These are phyloP conservation scores for Croton laevigatus DNA, from an alignment of 441 rosid genomes.

Conservation along the genomic window DNA sequence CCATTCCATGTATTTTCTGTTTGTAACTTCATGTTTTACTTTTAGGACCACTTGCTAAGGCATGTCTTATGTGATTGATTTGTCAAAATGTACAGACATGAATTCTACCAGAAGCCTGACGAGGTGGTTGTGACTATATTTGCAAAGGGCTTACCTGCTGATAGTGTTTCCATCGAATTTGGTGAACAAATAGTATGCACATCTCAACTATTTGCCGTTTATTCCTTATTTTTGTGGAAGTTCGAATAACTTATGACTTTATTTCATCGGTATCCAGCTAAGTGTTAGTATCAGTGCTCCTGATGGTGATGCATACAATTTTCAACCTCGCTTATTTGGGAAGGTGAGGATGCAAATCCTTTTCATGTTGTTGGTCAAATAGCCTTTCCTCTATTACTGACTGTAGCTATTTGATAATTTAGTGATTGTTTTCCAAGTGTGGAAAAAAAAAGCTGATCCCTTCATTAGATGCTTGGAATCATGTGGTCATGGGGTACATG, in stretches of 20 bases:
- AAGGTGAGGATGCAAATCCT: constrained; percentile 47
- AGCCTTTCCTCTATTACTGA: neutral
- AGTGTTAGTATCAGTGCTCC: constrained; percentile 66
- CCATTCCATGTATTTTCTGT: neutral
- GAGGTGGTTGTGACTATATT: constrained; percentile 74
- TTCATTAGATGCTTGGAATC: neutral
- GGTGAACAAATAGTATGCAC: constrained; percentile 71
- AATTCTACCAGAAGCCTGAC: constrained; percentile 71
- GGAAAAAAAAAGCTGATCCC: neutral
- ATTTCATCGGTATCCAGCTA: constrained; percentile 47
- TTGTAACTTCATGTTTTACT: neutral
- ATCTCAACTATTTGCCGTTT: constrained; percentile 4
- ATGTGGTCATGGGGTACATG: neutral
- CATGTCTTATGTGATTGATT: constrained; percentile 2
- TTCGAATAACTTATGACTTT: neutral
- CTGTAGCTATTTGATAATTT: neutral
- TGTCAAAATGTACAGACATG: constrained; percentile 51
- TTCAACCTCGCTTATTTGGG: constrained; percentile 86
- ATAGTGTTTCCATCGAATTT: constrained; percentile 48
- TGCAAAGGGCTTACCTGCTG: constrained; percentile 57
- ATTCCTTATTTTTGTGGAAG: constrained; percentile 5
- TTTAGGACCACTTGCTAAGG: neutral
- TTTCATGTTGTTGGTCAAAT: constrained; percentile 11
- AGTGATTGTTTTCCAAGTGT: neutral
- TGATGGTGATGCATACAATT: constrained; percentile 65